A percentile compares a stretch with the other conserved stretches of the same genome.
Evolutionary conservation across 75 land plant genomes (phyloP).

Genomic region (Azolla pinnata): DNA sequence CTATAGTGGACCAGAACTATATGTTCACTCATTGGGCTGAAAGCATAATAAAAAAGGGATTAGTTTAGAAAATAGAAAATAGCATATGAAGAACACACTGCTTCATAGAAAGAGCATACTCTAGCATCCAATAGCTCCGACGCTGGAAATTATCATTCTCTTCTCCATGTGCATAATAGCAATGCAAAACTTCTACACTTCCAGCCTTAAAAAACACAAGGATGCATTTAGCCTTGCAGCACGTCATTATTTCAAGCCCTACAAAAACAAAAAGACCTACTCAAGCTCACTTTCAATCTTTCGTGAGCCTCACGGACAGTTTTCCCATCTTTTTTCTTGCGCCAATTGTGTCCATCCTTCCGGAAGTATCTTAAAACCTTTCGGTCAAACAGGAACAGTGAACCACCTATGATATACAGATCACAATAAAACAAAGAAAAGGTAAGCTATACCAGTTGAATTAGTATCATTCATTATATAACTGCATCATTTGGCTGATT

Average conservation of each 20-base stretch:
- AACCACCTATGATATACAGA: slow-evolving; percentile 45
- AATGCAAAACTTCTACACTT: slow-evolving; percentile 78
- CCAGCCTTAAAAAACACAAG: slow-evolving; percentile 35
- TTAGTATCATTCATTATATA: neutral
- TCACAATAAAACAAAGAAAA: neutral
- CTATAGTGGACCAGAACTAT: slow-evolving; percentile 87
- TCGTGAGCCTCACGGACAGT: slow-evolving; percentile 89
- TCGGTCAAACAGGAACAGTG: slow-evolving; percentile 70
- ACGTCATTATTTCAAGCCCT: neutral
- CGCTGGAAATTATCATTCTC: slow-evolving; percentile 72
- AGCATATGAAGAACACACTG: too few relatives aligned
- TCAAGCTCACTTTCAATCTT: neutral
- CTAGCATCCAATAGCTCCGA: slow-evolving; percentile 89
- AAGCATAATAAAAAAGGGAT: slow-evolving; percentile 1
- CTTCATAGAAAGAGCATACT: slow-evolving; percentile 11
- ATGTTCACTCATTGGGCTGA: slow-evolving; percentile 54
- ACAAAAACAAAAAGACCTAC: neutral
- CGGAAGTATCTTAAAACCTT: slow-evolving; percentile 66
- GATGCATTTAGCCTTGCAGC: neutral
- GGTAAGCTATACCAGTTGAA: neutral
- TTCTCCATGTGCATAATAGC: slow-evolving; percentile 95
- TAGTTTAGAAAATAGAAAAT: neutral
- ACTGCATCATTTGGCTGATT: neutral
- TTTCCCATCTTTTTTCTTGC: slow-evolving; percentile 83
- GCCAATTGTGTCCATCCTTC: slow-evolving; percentile 85